Evolutionary conservation across 2,329 filamentous ascomycete species (phyloP), one percentile per base, ranked within the genome.

Genomic region (Escovopsis sp.): DNA sequence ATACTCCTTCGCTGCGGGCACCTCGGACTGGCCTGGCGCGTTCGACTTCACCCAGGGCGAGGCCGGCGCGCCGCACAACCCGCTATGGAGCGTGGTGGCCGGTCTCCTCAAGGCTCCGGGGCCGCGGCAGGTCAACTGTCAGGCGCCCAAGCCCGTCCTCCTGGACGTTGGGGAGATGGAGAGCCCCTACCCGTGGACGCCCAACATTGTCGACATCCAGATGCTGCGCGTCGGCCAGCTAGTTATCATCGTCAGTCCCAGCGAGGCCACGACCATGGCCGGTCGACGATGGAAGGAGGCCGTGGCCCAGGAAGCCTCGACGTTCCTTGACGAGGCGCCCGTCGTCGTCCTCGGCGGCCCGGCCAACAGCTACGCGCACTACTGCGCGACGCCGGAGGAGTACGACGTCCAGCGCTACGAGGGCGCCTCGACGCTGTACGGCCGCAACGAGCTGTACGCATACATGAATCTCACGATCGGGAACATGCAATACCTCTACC

Each of bases 1-100:
- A 5, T 93, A 90, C 52, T 87, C 82, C 0, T 96, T 96, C 52
- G 88, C 88, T 0, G 88, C 83, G 1, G 88, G 88, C 10, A 96
- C 88, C 0, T 83, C 84, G 0, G 88, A 96, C 53, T 85, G 88
- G 5, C 87, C 88, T 0, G 88, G 88, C 1, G 76, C 76, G 0
- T 93, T 94, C 48, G 88, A 96, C 56, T 94, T 96, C 53, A 90
- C 83, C 2, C 88, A 96, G 51, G 87, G 86, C 44, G 72, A 82
- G 43, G 72, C 75, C 1, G 77, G 76, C 23, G 65, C 72, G n/a
- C 78, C 84, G 28, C 70, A 31, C 13, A 83, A 78, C 45, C 85
- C 85, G 0, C 59, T 94, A 4, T 94, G 88, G 88, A 63, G 66
- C 17, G 62, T 83, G 7, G 84, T 92, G 3, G 76, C 82, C 3